Evolutionary conservation across 1,139 yeast genomes (phyloP).

Genomic region (Yamadazyma dushanensis): DNA sequence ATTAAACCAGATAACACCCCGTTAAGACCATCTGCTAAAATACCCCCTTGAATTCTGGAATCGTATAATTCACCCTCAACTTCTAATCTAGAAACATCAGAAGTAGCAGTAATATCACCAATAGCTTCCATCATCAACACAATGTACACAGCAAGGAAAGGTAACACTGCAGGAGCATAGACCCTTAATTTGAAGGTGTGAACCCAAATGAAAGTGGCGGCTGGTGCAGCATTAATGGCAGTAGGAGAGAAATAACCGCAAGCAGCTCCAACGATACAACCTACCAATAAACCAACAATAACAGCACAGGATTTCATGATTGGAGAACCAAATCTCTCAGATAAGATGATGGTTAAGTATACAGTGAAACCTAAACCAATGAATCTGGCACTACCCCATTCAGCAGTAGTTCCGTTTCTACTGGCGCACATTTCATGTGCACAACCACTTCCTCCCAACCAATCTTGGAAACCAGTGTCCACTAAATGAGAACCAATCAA

Average conservation of each 20-base stretch:
- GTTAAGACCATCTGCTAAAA: conserved; percentile 75
- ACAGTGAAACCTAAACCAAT: conserved; percentile 86
- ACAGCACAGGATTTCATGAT: conserved; percentile 93
- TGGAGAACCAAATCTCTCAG: conserved; percentile 91
- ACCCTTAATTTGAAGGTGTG: conserved; percentile 73
- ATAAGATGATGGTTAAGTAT: conserved; percentile 65
- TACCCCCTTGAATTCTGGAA: conserved; percentile 88
- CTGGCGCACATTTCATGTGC: conserved; percentile 27
- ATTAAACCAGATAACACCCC: conserved; percentile 73
- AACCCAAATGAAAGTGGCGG: conserved; percentile 82
- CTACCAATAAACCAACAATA: conserved; percentile 76
- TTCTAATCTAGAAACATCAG: conserved; percentile 82
- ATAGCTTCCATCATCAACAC: conserved; percentile 88
- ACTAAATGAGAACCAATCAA: conserved; percentile 74
- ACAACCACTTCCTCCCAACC: conserved; percentile 89
- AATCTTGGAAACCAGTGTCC: conserved; percentile 71
- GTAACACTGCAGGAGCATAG: conserved; percentile 82
- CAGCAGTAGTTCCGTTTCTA: conserved; percentile 32
- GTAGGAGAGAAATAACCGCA: conserved; percentile 71
- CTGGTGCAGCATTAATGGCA: conserved; percentile 70
- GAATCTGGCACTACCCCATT: conserved; percentile 85
- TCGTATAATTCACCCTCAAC: conserved; percentile 81
- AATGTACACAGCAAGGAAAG: conserved; percentile 77
- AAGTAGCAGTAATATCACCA: conserved; percentile 91
- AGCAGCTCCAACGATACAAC: conserved; percentile 91